Percentiles rank a stretch among this genome's conserved stretches.
Conservation (phyloP, 495 filamentous ascomycete genomes). For the Recurvomyces mirabilis region DNA sequence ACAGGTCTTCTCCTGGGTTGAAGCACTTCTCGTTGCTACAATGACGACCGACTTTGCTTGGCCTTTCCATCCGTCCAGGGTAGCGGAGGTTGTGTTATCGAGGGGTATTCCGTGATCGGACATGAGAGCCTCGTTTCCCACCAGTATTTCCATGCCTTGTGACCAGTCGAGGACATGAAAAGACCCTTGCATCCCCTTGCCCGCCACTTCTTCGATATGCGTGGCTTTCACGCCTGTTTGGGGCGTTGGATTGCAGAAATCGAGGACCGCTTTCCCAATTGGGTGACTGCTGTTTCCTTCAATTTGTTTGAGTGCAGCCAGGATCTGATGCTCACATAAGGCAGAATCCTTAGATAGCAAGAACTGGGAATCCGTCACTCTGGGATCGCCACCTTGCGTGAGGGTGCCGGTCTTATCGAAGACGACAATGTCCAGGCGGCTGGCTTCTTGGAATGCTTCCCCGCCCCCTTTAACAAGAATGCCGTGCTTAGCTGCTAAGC, state of each 20-base stretch:
- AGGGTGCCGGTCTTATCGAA: slow-evolving; percentile 77
- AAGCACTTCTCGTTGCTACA: slow-evolving; percentile 21
- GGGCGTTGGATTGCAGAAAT: no score
- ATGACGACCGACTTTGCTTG: slow-evolving; percentile 28
- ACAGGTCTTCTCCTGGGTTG: neutral
- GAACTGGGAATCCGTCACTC: no score
- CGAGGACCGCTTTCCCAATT: no score
- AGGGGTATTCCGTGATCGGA: slow-evolving; percentile 25
- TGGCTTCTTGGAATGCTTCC: slow-evolving; percentile 52
- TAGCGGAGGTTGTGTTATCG: neutral
- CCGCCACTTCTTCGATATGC: slow-evolving; percentile 72
- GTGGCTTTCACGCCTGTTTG: no score
- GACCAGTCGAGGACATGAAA: slow-evolving; percentile 35
- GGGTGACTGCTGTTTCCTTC: no score
- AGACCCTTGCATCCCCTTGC: slow-evolving; percentile 65
- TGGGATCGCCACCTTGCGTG: no score
- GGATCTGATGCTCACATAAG: no score
- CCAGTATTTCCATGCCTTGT: slow-evolving; percentile 48
- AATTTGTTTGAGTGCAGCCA: no score
- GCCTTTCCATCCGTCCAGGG: slow-evolving; percentile 25
- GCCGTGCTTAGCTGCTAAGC: neutral
- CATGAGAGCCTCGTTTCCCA: slow-evolving; percentile 76
- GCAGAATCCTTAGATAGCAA: no score
- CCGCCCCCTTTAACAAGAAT: slow-evolving; percentile 38
- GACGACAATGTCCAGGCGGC: slow-evolving; percentile 53